These are phyloP conservation scores for Mortierella sp. DNA, from an alignment of 371 early-diverging fungal species.

Conservation along the genomic window DNA sequence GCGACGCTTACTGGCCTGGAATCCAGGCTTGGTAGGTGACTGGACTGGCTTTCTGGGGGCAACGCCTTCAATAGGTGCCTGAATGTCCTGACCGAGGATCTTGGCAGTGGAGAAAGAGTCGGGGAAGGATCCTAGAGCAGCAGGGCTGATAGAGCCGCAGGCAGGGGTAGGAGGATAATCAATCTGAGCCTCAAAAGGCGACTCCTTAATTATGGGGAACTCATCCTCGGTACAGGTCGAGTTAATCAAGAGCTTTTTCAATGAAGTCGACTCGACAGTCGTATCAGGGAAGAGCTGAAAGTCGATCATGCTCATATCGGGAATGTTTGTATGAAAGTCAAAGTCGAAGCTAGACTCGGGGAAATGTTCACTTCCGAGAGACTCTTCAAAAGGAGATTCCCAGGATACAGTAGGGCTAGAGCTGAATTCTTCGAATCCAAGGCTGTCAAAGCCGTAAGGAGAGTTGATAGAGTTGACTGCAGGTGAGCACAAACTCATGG, in stretches of 20 bases:
- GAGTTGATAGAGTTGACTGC: slow-evolving; percentile 27
- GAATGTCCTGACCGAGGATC: slow-evolving; percentile 29
- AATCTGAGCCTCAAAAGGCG: slow-evolving; percentile 8
- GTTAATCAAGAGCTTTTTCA: slow-evolving; percentile 19
- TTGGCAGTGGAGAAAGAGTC: slow-evolving; percentile 31
- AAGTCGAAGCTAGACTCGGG: slow-evolving; percentile 24
- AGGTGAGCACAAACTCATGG: slow-evolving; percentile 38
- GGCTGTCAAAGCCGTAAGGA: slow-evolving; percentile 32
- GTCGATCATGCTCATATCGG: slow-evolving; percentile 17
- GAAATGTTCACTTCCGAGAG: slow-evolving; percentile 1
- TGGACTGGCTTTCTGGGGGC: slow-evolving; percentile 41
- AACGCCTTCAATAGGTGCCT: slow-evolving; percentile 23
- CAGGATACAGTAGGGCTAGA: slow-evolving; percentile 28
- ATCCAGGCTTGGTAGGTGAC: slow-evolving; percentile 51
- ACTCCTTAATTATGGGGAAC: neutral
- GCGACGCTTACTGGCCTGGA: slow-evolving; percentile 35
- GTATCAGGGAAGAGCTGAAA: slow-evolving; percentile 50
- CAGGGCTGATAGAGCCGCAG: slow-evolving; percentile 9
- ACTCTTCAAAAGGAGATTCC: slow-evolving; percentile 28
- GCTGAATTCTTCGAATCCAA: slow-evolving; percentile 28
- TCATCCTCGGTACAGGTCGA: slow-evolving; percentile 7
- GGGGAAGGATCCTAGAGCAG: slow-evolving; percentile 4
- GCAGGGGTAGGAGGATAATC: neutral
- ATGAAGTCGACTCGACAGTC: slow-evolving; percentile 15
- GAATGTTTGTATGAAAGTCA: slow-evolving; percentile 7